phyloP scores from a whole-genome alignment of 2,329 filamentous ascomycete genomes.

The Calonectria naviculata region DNA sequence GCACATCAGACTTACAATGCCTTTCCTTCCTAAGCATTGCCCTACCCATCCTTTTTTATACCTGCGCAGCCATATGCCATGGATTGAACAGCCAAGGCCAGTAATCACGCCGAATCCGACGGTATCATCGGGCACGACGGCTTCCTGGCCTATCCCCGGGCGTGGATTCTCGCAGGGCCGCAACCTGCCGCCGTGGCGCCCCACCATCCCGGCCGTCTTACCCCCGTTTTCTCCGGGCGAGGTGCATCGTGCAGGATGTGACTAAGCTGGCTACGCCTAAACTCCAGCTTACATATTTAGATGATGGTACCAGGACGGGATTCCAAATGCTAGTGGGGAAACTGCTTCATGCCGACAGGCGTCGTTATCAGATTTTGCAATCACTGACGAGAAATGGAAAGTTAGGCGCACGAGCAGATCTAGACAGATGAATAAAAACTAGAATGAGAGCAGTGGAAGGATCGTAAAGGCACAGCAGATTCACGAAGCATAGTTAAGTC shows the following conservation, averaged over 20 bases:
- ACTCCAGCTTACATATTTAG: background rate
- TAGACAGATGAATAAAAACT: background rate
- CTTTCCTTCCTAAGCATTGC: background rate
- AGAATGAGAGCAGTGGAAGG: background rate
- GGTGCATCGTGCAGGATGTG: constrained; percentile 1
- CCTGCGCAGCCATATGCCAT: too few relatives aligned
- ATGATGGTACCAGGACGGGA: background rate
- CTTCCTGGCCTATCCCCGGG: background rate
- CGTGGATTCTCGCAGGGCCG: background rate
- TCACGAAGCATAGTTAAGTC: background rate
- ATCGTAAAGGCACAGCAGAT: too few relatives aligned
- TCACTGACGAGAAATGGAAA: too few relatives aligned
- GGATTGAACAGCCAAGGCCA: background rate
- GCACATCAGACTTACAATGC: background rate
- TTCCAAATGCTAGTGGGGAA: background rate
- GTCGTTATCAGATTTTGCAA: too few relatives aligned
- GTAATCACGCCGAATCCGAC: background rate
- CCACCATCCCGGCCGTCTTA: constrained; percentile 16
- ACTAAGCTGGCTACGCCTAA: constrained; percentile 9
- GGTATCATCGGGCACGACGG: background rate
- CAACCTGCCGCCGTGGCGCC: background rate
- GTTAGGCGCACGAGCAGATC: too few relatives aligned
- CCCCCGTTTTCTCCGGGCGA: constrained; percentile 15
- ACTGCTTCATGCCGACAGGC: background rate
- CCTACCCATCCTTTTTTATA: background rate